phyloP scores from a whole-genome alignment of 2,329 filamentous ascomycete genomes.

The Ascochyta koolunga region DNA sequence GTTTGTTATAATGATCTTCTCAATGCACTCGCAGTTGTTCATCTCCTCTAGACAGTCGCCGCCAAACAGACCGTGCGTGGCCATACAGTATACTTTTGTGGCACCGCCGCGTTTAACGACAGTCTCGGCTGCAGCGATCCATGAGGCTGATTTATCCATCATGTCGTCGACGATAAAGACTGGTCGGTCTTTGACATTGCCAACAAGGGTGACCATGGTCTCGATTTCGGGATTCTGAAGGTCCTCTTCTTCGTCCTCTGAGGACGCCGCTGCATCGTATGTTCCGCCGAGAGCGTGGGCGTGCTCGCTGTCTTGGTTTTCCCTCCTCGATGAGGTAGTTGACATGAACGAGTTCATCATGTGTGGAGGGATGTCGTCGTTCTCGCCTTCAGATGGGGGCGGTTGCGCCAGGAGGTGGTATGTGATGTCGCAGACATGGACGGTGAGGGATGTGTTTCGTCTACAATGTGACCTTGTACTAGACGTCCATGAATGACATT shows the following conservation, averaged over 20 bases:
- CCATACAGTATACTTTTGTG: constrained; percentile 96
- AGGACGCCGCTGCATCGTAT: constrained; percentile 79
- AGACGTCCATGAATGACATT: constrained; percentile 92
- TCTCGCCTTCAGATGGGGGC: constrained; percentile 56
- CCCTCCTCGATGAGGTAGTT: constrained; percentile 70
- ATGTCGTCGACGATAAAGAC: constrained; percentile 98
- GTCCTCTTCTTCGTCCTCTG: constrained; percentile 93
- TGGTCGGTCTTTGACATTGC: constrained; percentile 84
- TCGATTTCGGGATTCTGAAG: constrained; percentile 80
- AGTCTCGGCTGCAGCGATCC: constrained; percentile 96
- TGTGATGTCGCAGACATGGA: constrained; percentile 68
- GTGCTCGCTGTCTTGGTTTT: constrained; percentile 52
- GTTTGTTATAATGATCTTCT: constrained; percentile 94
- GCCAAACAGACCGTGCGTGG: constrained; percentile 93
- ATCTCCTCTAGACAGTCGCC: constrained; percentile 88
- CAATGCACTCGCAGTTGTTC: constrained; percentile 90
- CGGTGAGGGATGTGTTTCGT: constrained; percentile 88
- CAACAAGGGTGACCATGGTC: constrained; percentile 96
- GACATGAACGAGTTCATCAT: constrained; percentile 87
- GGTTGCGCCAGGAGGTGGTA: constrained; percentile 55
- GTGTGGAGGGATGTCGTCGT: constrained; percentile 68
- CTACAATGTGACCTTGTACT: constrained; percentile 92
- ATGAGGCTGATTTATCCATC: constrained; percentile 96
- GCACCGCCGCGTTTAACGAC: constrained; percentile 91
- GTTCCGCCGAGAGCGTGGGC: constrained; percentile 81